Base-by-base conservation (phyloP, 2,329 filamentous ascomycete species). In the Fusarium sp. region DNA sequence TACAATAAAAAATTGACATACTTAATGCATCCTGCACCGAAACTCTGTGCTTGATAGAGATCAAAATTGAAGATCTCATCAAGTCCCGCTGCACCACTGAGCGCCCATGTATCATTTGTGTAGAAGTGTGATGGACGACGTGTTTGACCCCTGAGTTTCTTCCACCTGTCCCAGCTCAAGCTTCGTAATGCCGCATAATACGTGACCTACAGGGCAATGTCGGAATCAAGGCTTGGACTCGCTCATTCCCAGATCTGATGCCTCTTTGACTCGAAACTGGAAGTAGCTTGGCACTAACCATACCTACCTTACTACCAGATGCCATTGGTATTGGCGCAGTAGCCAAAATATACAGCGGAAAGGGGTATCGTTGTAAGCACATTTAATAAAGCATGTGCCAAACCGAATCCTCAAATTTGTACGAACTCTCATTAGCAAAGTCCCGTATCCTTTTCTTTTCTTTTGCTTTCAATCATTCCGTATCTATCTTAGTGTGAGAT, bases 11-110 rank as follows among this genome's bases (percentile, higher is more conserved):
- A 10, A n/a, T 4, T n/a, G 28, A 15, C 26, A 31, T 31, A 11
- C 20, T 5, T 15, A 4, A 3, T 24, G 2, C 6, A 52, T 26
- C 3, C n/a, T 24, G 2, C 4, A 3, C 3, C 13, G 17, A 26
- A 22, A 20, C 2, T 36, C 3, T 36, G 9, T 12, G 33, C 18
- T 52, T 36, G 49, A 5, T 7, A 11, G 18, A 52, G 33, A 7
- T 26, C 3, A 6, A 15, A 36, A 36, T 9, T 26, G n/a, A 17
- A 36, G 0, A 0, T 26, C 3, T 52, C 12, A 26, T 26, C 2
- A 52, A 35, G n/a, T 17, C 33, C 18, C 13, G 33, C 15, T 36
- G n/a, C 31, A 24, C 31, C 31, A 51, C 8, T 51, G 12, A 6
- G 17, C 31, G 8, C 8, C 18, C 48, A 2, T 18, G n/a, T 3